Evolutionary conservation across 1,139 yeast species (phyloP), one percentile per base, ranked within the genome.

Genomic region (Zygosaccharomyces pseudobailii): DNA sequence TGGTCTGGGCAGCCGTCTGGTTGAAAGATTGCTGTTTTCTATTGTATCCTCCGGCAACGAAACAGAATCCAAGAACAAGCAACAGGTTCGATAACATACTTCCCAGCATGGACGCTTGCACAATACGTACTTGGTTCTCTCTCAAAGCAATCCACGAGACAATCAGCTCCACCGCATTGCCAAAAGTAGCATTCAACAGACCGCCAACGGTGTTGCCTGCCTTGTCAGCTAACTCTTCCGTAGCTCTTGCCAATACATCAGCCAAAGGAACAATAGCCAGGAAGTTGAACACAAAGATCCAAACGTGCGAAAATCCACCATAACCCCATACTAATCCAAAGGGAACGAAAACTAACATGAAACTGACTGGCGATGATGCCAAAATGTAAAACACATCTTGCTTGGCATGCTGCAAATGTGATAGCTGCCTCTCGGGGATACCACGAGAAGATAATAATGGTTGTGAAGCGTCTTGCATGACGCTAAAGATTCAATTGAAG

Each of bases 31-130:
- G 98, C 66, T 87, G 95, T 38, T 83, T 76, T 51, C 94, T 78
- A 56, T 87, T 84, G 63, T 83, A 75, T 13, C 98, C 98, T 47
- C 98, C 98, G 42, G 89, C 92, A 28, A 92, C 71, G 65, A 92
- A 94, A 63, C 97, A 89, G 68, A 95, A 85, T n/a, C 98, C 98
- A 52, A 92, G 75, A 5, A 92, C 98, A 51, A 94, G 75, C 52
- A 92, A 72, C 59, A 89, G 71, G 68, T 92, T 92, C 44, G 96
- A 87, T 49, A 92, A 74, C 53, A 92, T 86, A 47, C 95, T 86
- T 28, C 98, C 98, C 51, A 92, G 76, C 97, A 92, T 92, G 30
- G 95, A 85, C 2, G 97, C 96, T 69, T 92, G 96, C 36, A 94
- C 98, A 61, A 92, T 90, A 56, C 96, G 78, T 45, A 92, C 81